A percentile compares a stretch with the other conserved stretches of the same genome.
These are phyloP conservation scores for Terfezia boudieri DNA, from an alignment of 495 filamentous ascomycete species.

Conservation along the genomic window DNA sequence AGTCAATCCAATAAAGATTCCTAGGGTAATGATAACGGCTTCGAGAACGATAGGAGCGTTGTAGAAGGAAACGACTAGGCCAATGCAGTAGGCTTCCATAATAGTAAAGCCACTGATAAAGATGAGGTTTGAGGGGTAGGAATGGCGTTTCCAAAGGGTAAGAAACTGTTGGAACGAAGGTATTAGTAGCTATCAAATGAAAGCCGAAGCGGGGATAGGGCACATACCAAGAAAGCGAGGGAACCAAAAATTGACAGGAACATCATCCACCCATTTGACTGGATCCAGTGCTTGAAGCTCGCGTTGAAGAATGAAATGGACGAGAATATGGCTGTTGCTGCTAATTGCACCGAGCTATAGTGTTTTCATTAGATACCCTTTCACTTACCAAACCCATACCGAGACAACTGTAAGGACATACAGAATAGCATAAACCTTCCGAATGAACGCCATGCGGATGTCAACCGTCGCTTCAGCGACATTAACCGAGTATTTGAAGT, in stretches of 20 bases:
- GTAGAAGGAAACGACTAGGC: constrained; percentile 77
- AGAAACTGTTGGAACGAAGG: constrained; percentile 23
- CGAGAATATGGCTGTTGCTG: constrained; percentile 61
- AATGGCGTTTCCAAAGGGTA: constrained; percentile 96
- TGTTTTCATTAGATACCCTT: constrained; percentile 7
- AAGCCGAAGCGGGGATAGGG: neutral
- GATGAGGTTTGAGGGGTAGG: constrained; percentile 80
- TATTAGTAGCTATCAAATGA: neutral
- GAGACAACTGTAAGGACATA: constrained; percentile 21
- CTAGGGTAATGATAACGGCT: constrained; percentile 72
- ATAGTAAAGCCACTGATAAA: constrained; percentile 85
- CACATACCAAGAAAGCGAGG: constrained; percentile 11
- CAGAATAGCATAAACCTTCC: constrained; percentile 77
- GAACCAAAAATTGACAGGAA: constrained; percentile 38
- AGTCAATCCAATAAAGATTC: constrained; percentile 81
- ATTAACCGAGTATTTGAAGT: neutral
- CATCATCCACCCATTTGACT: constrained; percentile 61
- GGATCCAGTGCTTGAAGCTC: constrained; percentile 70
- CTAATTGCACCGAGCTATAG: constrained; percentile 57
- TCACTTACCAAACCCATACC: constrained; percentile 22
- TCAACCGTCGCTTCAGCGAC: constrained; percentile 84
- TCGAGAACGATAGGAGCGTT: constrained; percentile 60
- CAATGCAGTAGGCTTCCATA: constrained; percentile 81
- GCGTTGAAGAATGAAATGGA: constrained; percentile 64
- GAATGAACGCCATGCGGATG: constrained; percentile 92